Conservation (phyloP, 2,329 filamentous ascomycete species). For the Aspergillus candidus region DNA sequence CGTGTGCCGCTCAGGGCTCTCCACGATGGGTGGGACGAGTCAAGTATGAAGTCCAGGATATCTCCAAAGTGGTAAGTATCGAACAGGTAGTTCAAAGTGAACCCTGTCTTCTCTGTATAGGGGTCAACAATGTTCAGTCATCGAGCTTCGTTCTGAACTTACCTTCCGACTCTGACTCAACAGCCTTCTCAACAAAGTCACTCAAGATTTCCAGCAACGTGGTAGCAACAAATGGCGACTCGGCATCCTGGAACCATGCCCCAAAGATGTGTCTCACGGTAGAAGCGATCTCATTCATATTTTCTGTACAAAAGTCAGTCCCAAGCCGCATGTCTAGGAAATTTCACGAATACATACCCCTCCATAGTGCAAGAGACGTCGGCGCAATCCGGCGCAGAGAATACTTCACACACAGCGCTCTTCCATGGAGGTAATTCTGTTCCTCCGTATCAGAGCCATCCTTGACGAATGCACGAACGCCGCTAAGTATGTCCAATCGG, state of each 20-base stretch:
- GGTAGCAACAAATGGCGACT: conserved; percentile 31
- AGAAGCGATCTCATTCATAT: conserved; percentile 20
- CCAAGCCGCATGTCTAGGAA: too few relatives aligned
- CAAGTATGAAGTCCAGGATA: conserved; percentile 21
- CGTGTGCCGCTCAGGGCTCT: conserved; percentile 25
- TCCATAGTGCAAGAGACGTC: conserved; percentile 29
- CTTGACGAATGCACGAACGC: conserved; percentile 22
- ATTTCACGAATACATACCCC: conserved; percentile 19
- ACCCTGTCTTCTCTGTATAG: conserved; percentile 12
- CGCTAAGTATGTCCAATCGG: conserved; percentile 26
- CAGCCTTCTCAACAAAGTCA: conserved; percentile 29
- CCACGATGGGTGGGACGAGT: conserved; percentile 21
- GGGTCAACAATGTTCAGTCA: too few relatives aligned
- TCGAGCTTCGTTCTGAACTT: conserved; percentile 1
- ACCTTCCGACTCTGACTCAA: conserved; percentile 28
- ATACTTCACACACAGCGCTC: conserved; percentile 34
- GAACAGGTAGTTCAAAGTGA: conserved; percentile 19
- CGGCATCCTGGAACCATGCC: conserved; percentile 21
- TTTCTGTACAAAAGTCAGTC: conserved; percentile 20
- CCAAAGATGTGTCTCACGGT: conserved; percentile 22
- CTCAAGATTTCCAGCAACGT: conserved; percentile 34
- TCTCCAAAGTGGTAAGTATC: conserved; percentile 23
- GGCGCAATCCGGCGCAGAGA: conserved; percentile 31
- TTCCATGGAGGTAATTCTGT: conserved; percentile 39
- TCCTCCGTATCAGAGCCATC: conserved; percentile 10